Evolutionary conservation across 2,329 filamentous ascomycete genomes (phyloP).

Genomic region (Diplodia scrobiculata): DNA sequence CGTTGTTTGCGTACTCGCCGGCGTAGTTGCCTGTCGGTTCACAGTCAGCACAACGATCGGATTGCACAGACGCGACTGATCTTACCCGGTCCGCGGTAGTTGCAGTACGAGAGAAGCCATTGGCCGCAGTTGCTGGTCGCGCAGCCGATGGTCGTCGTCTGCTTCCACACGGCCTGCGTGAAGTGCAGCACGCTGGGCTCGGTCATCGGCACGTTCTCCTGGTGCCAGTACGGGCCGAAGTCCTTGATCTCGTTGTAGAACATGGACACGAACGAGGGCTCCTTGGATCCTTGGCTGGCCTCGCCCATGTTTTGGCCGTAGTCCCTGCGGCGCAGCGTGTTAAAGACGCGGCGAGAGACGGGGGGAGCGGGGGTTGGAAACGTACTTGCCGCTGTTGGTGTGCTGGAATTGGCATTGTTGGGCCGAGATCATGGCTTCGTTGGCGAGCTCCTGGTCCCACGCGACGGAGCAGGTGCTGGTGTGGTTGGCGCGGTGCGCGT

Average conservation of each 20-base stretch:
- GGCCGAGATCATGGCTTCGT: conserved; percentile 66
- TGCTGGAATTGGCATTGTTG: conserved; percentile 71
- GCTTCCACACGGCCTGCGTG: conserved; percentile 45
- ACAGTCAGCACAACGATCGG: conserved; percentile 52
- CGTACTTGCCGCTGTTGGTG: conserved; percentile 29
- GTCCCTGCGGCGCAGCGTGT: conserved; percentile 47
- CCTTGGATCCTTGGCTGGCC: conserved; percentile 62
- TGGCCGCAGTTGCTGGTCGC: conserved; percentile 34
- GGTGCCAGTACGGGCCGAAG: conserved; percentile 31
- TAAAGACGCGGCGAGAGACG: neutral
- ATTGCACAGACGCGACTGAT: too few relatives aligned
- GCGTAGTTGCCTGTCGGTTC: conserved; percentile 56
- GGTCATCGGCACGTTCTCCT: conserved; percentile 30
- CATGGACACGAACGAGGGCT: conserved; percentile 52
- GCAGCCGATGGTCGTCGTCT: conserved; percentile 44
- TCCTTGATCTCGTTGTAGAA: conserved; percentile 37
- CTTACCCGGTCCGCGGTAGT: conserved; percentile 75
- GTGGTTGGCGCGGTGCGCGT: conserved; percentile 83
- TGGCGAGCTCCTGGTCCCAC: conserved; percentile 67
- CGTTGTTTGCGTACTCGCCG: conserved; percentile 58
- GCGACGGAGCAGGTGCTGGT: conserved; percentile 60
- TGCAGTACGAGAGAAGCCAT: conserved; percentile 73
- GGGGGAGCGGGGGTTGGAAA: neutral
- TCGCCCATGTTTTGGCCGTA: conserved; percentile 94
- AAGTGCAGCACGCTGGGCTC: conserved; percentile 39